Percentiles rank a stretch among this genome's conserved stretches.
phyloP scores from a whole-genome alignment of 257 asterid genomes.

The Fraxinus cuspidata region DNA sequence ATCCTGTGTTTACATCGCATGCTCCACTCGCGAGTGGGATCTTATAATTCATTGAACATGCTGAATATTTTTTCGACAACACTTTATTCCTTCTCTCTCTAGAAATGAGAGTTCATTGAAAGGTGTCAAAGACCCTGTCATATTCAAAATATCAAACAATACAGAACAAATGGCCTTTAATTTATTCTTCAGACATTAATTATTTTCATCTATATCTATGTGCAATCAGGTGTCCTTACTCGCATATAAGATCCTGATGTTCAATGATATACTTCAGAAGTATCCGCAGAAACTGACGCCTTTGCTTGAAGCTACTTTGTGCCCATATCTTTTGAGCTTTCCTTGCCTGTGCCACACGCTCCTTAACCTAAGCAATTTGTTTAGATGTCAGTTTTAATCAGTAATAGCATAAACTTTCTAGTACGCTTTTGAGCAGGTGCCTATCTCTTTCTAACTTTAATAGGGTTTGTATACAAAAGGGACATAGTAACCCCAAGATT shows the following conservation, averaged over 20 bases:
- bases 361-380: constrained; percentile 65
- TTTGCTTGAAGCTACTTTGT: constrained; percentile 92
- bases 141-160: not conserved
- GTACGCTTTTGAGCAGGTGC: not conserved
- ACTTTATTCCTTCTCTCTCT: not conserved
- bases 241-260: constrained; percentile 97
- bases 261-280: constrained; percentile 94
- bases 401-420: constrained; percentile 12
- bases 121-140: not conserved
- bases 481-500: constrained; percentile 20
- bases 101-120: not conserved
- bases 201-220: not conserved
- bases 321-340: constrained; percentile 95
- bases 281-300: constrained; percentile 90
- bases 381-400: constrained; percentile 28
- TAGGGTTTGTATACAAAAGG: not conserved
- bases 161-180: not conserved
- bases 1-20: not conserved
- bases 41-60: not conserved
- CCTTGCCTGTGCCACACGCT: constrained; percentile 85
- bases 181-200: not conserved
- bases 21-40: not conserved
- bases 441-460: not conserved
- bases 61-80: not conserved
- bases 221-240: constrained; percentile 55